phyloP scores from a whole-genome alignment of 2,329 filamentous ascomycete species.

The Neospermospora avenae region DNA sequence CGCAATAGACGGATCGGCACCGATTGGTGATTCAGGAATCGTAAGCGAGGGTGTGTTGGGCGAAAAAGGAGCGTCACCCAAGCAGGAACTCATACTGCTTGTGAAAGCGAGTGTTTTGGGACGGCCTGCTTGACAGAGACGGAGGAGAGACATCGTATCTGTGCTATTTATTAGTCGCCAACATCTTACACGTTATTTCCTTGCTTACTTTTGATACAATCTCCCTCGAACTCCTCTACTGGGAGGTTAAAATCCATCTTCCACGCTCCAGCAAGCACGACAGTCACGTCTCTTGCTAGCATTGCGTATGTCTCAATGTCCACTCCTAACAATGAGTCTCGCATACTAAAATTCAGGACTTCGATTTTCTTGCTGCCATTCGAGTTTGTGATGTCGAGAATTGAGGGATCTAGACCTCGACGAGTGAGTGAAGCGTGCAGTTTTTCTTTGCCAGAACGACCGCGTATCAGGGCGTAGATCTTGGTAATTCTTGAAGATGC shows the following conservation, averaged over 20 bases:
- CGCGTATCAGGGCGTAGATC: slow-evolving; percentile 30
- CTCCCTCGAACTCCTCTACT: slow-evolving; percentile 33
- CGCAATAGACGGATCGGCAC: slow-evolving; percentile 21
- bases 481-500: slow-evolving; percentile 20
- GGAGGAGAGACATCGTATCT: slow-evolving; percentile 33
- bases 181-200: neutral
- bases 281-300: slow-evolving; percentile 27
- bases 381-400: slow-evolving; percentile 13
- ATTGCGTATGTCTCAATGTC: slow-evolving; percentile 27
- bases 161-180: neutral
- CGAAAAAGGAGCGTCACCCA: slow-evolving; percentile 21
- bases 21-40: slow-evolving; percentile 26
- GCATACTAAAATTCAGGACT: slow-evolving; percentile 31
- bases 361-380: slow-evolving; percentile 24
- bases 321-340: slow-evolving; percentile 29
- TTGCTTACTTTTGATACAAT: slow-evolving; percentile 32
- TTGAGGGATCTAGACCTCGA: slow-evolving; percentile 22
- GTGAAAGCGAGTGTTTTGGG: slow-evolving; percentile 30
- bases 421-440: slow-evolving; percentile 16
- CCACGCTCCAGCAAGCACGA: slow-evolving; percentile 33
- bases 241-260: slow-evolving; percentile 34
- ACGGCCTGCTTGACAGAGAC: slow-evolving; percentile 27
- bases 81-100: slow-evolving; percentile 30
- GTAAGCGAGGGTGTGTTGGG: neutral
- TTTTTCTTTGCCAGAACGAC: slow-evolving; percentile 20